phyloP scores from a whole-genome alignment of 345 rosid genomes.

The Laguncularia racemosa region DNA sequence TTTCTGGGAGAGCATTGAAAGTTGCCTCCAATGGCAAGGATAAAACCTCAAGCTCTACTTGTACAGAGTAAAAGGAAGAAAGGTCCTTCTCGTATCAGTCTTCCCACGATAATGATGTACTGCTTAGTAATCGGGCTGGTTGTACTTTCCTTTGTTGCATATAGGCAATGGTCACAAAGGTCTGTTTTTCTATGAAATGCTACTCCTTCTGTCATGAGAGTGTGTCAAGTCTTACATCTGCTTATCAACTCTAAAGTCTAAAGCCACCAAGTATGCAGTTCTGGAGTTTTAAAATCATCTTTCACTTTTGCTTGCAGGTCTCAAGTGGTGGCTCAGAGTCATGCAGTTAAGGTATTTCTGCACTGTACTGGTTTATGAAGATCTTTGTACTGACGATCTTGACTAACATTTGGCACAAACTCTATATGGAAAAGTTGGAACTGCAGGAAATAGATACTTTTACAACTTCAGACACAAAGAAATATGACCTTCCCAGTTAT shows the following conservation, averaged over 20 bases:
- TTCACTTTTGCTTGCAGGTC: not conserved
- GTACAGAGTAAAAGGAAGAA: conserved; percentile 84
- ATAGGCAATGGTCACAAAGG: conserved; percentile 65
- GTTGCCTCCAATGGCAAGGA: conserved; percentile 52
- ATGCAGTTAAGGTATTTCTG: not conserved
- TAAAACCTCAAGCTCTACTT: conserved; percentile 73
- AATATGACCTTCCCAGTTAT: conserved; percentile 64
- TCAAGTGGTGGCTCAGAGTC: not conserved
- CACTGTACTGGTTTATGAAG: not conserved
- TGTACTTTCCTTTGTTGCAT: conserved; percentile 40
- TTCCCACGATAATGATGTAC: conserved; percentile 43
- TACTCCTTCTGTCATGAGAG: not conserved
- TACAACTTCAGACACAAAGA: conserved; percentile 35
- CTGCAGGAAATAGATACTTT: conserved; percentile 31
- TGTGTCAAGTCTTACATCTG: not conserved
- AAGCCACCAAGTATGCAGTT: too few relatives aligned
- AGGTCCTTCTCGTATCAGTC: conserved; percentile 52
- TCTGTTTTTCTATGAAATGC: conserved; percentile 16
- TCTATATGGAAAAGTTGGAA: conserved; percentile 3
- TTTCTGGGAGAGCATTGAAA: too few relatives aligned
- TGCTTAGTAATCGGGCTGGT: conserved; percentile 38
- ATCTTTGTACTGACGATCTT: conserved; percentile 1
- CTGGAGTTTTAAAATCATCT: too few relatives aligned
- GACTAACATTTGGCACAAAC: conserved; percentile 26
- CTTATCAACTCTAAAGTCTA: too few relatives aligned